These are phyloP conservation scores for Eimeria praecox DNA, from an alignment of 169 alveolate species.

Conservation along the genomic window DNA sequence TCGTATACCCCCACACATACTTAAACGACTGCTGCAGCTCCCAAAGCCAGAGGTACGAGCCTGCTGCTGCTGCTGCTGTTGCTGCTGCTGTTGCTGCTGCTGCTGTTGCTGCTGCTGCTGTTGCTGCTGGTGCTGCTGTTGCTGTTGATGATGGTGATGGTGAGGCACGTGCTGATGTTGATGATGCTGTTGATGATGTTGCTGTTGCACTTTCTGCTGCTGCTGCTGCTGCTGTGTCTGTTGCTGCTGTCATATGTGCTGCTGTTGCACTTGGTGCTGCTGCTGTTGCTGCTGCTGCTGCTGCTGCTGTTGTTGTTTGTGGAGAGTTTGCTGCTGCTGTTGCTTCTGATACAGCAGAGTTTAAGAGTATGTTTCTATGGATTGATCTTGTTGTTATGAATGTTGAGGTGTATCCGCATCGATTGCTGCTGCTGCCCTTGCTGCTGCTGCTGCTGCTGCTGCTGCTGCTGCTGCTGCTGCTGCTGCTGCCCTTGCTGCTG, in stretches of 20 bases:
- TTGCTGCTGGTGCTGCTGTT: slow-evolving; percentile 22
- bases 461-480: too few relatives aligned
- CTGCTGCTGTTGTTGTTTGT: not conserved
- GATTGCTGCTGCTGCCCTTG: not conserved
- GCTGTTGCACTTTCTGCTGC: not conserved
- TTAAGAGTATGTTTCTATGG: not conserved
- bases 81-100: slow-evolving; percentile 25
- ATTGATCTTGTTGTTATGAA: not conserved
- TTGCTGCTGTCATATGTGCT: not conserved
- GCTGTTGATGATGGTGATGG: not conserved
- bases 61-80: slow-evolving; percentile 62
- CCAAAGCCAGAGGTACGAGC: not conserved
- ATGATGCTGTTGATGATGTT: not conserved
- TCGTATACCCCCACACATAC: slow-evolving; percentile 63
- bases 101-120: not conserved
- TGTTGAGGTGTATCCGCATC: not conserved
- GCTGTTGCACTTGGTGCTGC: not conserved
- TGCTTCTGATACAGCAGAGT: too few relatives aligned
- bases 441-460: too few relatives aligned
- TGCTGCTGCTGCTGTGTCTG: not conserved
- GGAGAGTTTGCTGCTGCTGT: not conserved
- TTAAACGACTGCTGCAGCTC: slow-evolving; percentile 38
- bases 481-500: too few relatives aligned
- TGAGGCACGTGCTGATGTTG: not conserved
- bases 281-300: not conserved